Conservation (phyloP, 2,329 filamentous ascomycete genomes). For the Ophiocordyceps camponoti-leonardi region DNA sequence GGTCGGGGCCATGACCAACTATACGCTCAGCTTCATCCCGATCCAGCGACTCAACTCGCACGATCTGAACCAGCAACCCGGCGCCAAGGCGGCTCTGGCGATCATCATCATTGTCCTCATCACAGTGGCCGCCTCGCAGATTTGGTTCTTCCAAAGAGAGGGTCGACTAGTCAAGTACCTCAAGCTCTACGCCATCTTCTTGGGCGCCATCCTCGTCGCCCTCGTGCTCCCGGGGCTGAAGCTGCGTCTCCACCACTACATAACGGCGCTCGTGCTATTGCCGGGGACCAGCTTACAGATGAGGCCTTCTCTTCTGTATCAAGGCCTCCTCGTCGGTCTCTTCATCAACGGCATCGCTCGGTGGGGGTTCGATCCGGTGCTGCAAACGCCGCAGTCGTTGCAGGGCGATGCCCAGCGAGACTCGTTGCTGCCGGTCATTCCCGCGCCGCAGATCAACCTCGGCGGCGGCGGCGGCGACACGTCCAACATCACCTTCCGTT, state of each 20-base stretch:
- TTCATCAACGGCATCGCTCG: conserved; percentile 89
- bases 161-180: conserved; percentile 65
- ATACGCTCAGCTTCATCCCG: conserved; percentile 87
- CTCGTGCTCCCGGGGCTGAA: conserved; percentile 59
- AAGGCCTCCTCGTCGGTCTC: conserved; percentile 75
- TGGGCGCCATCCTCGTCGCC: conserved; percentile 48
- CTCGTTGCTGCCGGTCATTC: conserved; percentile 39
- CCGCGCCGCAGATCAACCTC: conserved; percentile 28
- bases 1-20: conserved; percentile 84
- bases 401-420: conserved; percentile 49
- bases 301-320: conserved; percentile 67
- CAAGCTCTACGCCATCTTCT: conserved; percentile 56
- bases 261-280: conserved; percentile 70
- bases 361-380: conserved; percentile 82
- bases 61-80: conserved; percentile 77
- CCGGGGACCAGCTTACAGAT: conserved; percentile 84
- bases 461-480: conserved; percentile 23
- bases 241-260: conserved; percentile 88
- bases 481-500: conserved; percentile 49
- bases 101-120: conserved; percentile 58
- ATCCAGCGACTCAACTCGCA: conserved; percentile 83
- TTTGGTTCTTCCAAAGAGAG: conserved; percentile 75
- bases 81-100: conserved; percentile 66
- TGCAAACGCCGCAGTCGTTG: conserved; percentile 64
- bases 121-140: conserved; percentile 53